Conservation (phyloP, 768 basidiomycete genomes). For the Leccinum olivaceopallidum region DNA sequence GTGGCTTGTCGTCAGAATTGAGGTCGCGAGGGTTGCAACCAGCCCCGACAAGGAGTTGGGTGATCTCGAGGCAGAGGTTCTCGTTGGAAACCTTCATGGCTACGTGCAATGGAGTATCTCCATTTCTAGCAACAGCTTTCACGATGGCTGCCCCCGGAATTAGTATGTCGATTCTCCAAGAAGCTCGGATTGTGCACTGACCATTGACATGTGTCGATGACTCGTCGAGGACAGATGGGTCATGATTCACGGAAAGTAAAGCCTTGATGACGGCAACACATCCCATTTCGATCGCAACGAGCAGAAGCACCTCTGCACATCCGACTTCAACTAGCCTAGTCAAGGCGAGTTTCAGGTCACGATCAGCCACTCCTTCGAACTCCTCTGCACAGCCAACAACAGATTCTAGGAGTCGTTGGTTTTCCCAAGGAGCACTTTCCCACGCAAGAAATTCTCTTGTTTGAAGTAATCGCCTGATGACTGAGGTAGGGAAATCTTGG, state of each 20-base stretch:
- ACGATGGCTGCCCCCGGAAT: no score
- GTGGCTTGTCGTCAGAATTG: not conserved
- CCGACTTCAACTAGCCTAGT: conserved; percentile 1
- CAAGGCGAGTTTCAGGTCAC: not conserved
- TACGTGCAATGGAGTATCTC: not conserved
- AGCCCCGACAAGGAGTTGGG: not conserved
- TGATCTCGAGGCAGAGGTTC: not conserved
- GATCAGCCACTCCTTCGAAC: not conserved
- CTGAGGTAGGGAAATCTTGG: not conserved
- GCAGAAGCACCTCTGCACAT: conserved; percentile 3
- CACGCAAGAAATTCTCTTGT: not conserved
- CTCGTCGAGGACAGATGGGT: not conserved
- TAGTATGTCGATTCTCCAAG: no score
- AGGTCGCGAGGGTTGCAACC: not conserved
- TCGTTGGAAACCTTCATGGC: not conserved
- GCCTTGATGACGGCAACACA: not conserved
- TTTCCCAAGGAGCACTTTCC: not conserved
- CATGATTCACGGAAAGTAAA: not conserved
- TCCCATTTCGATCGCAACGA: conserved; percentile 8
- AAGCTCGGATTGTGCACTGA: not conserved
- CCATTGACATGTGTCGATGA: not conserved
- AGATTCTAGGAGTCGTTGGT: not conserved
- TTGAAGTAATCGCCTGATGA: not conserved
- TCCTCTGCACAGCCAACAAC: not conserved
- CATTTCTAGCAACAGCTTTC: not conserved